These are phyloP conservation scores for Esteya vermicola DNA, from an alignment of 2,329 filamentous ascomycete genomes.

Conservation along the genomic window DNA sequence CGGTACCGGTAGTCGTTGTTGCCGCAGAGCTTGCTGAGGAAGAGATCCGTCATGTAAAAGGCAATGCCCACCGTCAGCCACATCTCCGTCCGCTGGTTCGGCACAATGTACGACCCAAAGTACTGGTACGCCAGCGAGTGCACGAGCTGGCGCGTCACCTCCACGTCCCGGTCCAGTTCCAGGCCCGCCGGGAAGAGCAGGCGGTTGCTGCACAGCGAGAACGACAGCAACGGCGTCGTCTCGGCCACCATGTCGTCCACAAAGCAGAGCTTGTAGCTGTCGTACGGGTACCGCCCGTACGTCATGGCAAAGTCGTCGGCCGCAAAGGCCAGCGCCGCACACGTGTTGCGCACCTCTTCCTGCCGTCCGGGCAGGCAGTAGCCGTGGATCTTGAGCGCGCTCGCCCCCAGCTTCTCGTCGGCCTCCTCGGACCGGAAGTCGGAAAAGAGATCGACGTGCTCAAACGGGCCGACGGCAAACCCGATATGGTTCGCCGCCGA, in stretches of 20 bases:
- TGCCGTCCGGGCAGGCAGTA: constrained; percentile 78
- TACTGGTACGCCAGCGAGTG: constrained; percentile 83
- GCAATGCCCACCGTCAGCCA: constrained; percentile 87
- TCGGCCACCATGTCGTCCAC: constrained; percentile 77
- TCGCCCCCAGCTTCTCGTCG: constrained; percentile 78
- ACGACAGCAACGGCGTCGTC: constrained; percentile 61
- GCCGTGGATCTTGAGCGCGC: constrained; percentile 76
- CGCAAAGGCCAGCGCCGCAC: constrained; percentile 68
- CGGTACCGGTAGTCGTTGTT: constrained; percentile 91
- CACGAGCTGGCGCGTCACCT: constrained; percentile 66
- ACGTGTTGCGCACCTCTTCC: constrained; percentile 76
- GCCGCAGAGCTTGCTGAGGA: constrained; percentile 79
- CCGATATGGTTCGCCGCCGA: constrained; percentile 79
- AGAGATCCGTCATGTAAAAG: constrained; percentile 89
- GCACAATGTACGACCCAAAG: constrained; percentile 85
- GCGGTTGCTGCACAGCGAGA: constrained; percentile 77
- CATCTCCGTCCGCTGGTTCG: constrained; percentile 63
- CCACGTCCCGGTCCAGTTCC: constrained; percentile 72
- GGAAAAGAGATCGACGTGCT: constrained; percentile 73
- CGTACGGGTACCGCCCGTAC: constrained; percentile 83
- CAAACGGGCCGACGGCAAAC: constrained; percentile 88
- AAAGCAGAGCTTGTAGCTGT: constrained; percentile 86
- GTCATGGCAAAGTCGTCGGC: constrained; percentile 85
- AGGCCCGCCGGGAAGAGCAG: constrained; percentile 75
- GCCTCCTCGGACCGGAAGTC: constrained; percentile 83